Evolutionary conservation across 352 stramenopile genomes (phyloP).

Genomic region (Globisporangium emineosum): DNA sequence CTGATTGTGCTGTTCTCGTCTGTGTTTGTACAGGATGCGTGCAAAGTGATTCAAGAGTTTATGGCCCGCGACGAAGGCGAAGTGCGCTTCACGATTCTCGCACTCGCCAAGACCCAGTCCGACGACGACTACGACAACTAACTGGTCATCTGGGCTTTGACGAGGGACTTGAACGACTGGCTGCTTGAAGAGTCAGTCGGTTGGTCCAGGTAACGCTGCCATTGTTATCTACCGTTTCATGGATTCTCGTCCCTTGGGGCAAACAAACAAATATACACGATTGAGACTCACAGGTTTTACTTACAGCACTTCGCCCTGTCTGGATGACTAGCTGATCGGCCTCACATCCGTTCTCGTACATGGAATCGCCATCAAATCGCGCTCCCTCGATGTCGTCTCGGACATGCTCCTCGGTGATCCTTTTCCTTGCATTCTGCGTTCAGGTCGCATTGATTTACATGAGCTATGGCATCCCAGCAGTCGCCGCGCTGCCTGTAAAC

Average conservation of each 20-base stretch:
- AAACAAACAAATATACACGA: background rate
- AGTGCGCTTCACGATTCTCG: conserved; percentile 94
- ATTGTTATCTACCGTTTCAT: conserved; percentile 2
- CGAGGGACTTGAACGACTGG: background rate
- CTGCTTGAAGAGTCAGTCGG: conserved; percentile 4
- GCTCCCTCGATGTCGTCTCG: background rate
- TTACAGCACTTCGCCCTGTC: background rate
- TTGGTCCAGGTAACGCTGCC: background rate
- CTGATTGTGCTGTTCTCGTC: background rate
- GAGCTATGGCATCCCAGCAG: background rate
- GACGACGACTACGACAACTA: conserved; percentile 28
- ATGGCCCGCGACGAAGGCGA: conserved; percentile 94
- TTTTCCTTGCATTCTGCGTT: background rate
- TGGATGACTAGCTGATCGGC: background rate
- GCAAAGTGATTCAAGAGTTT: conserved; percentile 89
- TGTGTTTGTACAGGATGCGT: conserved; percentile 63
- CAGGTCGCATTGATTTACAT: background rate
- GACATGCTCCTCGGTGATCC: background rate
- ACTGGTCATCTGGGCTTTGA: background rate
- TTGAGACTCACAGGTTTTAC: background rate
- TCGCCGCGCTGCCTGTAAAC: background rate
- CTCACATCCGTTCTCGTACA: too few relatives aligned
- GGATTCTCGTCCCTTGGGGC: background rate
- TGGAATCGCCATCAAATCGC: background rate
- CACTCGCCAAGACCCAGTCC: conserved; percentile 73